phyloP scores from a whole-genome alignment of 768 basidiomycete species.

The Hebeloma cylindrosporum region DNA sequence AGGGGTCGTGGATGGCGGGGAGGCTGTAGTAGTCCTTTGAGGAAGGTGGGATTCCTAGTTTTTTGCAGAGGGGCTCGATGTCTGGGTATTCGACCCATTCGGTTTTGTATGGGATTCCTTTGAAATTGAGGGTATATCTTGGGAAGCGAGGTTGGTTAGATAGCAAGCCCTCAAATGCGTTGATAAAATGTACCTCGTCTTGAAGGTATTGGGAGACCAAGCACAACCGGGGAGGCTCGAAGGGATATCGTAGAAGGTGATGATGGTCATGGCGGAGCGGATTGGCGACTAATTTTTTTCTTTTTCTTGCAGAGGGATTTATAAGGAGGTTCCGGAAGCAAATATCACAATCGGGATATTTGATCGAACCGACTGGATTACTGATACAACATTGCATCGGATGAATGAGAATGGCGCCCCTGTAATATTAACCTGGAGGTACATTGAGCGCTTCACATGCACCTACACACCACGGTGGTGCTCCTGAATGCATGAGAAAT shows the following conservation, averaged over 20 bases:
- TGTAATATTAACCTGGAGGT: too few relatives aligned
- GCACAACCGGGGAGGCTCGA: slow-evolving; percentile 24
- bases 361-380: too few relatives aligned
- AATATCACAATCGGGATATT: too few relatives aligned
- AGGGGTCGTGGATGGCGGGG: slow-evolving; percentile 49
- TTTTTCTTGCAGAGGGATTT: too few relatives aligned
- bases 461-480: too few relatives aligned
- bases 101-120: slow-evolving; percentile 38
- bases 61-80: slow-evolving; percentile 32
- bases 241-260: slow-evolving; percentile 39
- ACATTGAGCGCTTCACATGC: too few relatives aligned
- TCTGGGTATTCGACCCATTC: slow-evolving; percentile 50
- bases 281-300: too few relatives aligned
- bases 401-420: too few relatives aligned
- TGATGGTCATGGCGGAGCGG: slow-evolving; percentile 7
- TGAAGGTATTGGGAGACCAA: slow-evolving; percentile 38
- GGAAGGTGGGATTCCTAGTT: slow-evolving; percentile 36
- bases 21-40: slow-evolving; percentile 42
- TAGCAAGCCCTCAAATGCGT: too few relatives aligned
- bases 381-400: too few relatives aligned
- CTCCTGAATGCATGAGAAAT: too few relatives aligned
- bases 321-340: too few relatives aligned
- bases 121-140: slow-evolving; percentile 30
- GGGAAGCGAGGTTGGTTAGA: neutral
- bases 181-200: slow-evolving; percentile 26